These are phyloP conservation scores for Xeromyces bisporus DNA, from an alignment of 495 filamentous ascomycete genomes.

Conservation along the genomic window DNA sequence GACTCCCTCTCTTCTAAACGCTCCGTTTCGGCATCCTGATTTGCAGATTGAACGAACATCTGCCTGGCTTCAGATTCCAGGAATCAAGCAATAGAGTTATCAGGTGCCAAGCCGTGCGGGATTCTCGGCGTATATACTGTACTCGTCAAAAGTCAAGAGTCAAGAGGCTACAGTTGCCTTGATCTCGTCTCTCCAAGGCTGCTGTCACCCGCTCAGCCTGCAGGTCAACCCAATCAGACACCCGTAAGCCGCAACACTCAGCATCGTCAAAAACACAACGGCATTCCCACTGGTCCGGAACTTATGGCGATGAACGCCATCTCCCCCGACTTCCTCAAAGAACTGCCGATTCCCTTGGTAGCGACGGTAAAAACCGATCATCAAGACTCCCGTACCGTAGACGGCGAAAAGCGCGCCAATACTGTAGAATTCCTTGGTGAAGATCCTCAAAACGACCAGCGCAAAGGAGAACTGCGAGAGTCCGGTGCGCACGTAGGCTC, in stretches of 20 bases:
- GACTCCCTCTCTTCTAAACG: too few species aligned
- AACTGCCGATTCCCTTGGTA: conserved; percentile 88
- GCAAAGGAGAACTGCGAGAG: conserved; percentile 89
- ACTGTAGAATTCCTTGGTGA: conserved; percentile 85
- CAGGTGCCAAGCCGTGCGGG: conserved; percentile 1
- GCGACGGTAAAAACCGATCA: conserved; percentile 64
- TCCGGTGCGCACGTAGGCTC: conserved; percentile 88
- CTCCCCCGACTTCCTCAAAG: conserved; percentile 57
- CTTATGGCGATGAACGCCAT: conserved; percentile 50
- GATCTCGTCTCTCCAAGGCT: too few species aligned
- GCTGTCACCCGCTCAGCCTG: conserved; percentile 25
- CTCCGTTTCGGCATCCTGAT: too few species aligned
- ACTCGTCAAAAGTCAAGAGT: too few species aligned
- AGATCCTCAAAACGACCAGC: conserved; percentile 88
- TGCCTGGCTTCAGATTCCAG: too few species aligned
- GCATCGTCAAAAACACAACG: conserved; percentile 62
- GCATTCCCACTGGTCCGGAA: conserved; percentile 75
- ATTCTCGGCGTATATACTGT: conserved; percentile 24
- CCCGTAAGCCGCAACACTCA: conserved; percentile 70
- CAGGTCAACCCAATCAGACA: conserved; percentile 62
- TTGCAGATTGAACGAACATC: too few species aligned
- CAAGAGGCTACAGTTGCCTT: too few species aligned
- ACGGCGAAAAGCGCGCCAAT: conserved; percentile 85
- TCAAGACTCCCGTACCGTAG: conserved; percentile 70
- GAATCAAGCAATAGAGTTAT: not conserved